phyloP scores from a whole-genome alignment of 1,284 basidiomycete genomes.

The Naganishia albida region DNA sequence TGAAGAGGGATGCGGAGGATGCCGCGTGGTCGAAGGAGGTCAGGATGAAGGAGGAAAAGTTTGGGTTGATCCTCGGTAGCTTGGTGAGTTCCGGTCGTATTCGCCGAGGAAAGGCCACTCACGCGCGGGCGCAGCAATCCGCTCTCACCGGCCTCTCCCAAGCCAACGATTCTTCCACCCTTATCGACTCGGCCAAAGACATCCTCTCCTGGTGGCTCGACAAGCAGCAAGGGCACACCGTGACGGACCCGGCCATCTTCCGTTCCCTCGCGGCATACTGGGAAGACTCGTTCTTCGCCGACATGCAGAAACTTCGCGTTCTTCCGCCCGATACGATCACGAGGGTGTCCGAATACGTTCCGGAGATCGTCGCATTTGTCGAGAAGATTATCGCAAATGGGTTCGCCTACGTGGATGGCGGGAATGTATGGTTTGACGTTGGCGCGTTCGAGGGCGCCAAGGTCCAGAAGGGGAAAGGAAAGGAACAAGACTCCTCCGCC shows the following conservation, averaged over 20 bases:
- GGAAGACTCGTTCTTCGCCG: constrained; percentile 87
- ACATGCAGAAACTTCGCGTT: constrained; percentile 86
- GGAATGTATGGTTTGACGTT: constrained; percentile 95
- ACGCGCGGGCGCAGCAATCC: constrained; percentile 20
- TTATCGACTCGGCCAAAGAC: constrained; percentile 74
- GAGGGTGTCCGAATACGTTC: constrained; percentile 94
- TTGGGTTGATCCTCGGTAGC: constrained; percentile 77
- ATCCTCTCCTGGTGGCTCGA: constrained; percentile 74
- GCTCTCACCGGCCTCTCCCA: constrained; percentile 26
- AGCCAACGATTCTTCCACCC: constrained; percentile 58
- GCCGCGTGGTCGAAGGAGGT: constrained; percentile 66
- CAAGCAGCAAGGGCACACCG: constrained; percentile 71
- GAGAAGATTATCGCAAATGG: constrained; percentile 84
- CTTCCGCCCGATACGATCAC: constrained; percentile 88
- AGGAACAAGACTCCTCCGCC: constrained; percentile 32
- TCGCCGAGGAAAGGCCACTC: neutral
- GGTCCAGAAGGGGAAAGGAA: constrained; percentile 49
- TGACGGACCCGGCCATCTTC: constrained; percentile 85
- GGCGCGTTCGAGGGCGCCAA: constrained; percentile 74
- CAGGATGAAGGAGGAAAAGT: constrained; percentile 80
- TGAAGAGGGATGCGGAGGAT: constrained; percentile 58
- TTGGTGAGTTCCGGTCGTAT: constrained; percentile 59
- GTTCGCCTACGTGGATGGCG: constrained; percentile 84
- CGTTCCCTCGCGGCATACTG: constrained; percentile 82
- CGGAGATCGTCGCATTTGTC: constrained; percentile 89